Evolutionary conservation across 2,329 filamentous ascomycete species (phyloP), one percentile per base, ranked within the genome.

Genomic region (Amphichorda felina): DNA sequence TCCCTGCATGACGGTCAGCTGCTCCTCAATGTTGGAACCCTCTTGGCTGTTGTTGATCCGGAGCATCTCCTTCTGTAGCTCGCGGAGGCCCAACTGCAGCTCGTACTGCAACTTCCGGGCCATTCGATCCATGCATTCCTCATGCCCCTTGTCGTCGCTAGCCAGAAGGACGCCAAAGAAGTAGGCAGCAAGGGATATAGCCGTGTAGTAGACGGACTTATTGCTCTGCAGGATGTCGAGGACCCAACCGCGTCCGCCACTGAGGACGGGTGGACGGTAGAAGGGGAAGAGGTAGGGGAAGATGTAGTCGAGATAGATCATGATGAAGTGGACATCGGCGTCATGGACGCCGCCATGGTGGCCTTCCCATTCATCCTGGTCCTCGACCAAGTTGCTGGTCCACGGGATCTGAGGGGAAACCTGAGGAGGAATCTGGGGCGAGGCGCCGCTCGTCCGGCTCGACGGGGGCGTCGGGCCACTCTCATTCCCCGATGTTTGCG

Each of bases 261-360:
- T 59, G 4, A 71, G 57, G 5, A 75, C 47, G 3, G 61, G 59
- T 1, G 75, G 75, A 3, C 64, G 64, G 50, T 79, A 79, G 48
- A 77, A 72, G 3, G 76, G 76, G 46, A 74, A 79, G 1, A 79
- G 54, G 43, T 76, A 72, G 2, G 75, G 74, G 41, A 79, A 68
- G 15, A 78, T 61, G 41, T 72, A 67, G 49, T 80, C 75, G 31
- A 79, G 59, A 46, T 77, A 79, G 38, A 72, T 63, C 64, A 74
- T 72, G 38, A 70, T 53, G 30, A 68, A 61, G 45, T 61, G 56
- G 1, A 61, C 45, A 35, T 57, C 53, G n/a, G 49, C 47, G 21
- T 50, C 52, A 7, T 44, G 43, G 2, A 44, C 47, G 10, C 36
- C 34, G 33, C 48, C 40, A 16, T 35, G 41, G 28, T 42, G 40